phyloP scores from a whole-genome alignment of 2,329 filamentous ascomycete genomes.

The Teratosphaeria epicoccoides region DNA sequence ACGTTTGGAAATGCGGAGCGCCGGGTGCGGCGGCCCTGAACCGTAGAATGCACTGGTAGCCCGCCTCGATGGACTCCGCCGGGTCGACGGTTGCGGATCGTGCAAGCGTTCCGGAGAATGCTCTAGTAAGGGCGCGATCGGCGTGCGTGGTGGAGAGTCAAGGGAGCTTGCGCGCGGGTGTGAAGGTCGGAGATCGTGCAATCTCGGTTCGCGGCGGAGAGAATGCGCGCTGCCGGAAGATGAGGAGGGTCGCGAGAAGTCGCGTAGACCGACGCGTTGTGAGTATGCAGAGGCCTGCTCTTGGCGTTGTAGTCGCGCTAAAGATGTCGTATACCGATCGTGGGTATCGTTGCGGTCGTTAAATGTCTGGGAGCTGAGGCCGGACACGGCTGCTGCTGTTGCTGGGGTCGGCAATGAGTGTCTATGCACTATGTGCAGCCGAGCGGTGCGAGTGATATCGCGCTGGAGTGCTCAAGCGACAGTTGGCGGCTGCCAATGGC shows the following conservation, averaged over 20 bases:
- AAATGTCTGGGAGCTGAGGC: constrained; percentile 30
- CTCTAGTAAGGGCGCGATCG: constrained; percentile 1
- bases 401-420: neutral
- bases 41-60: constrained; percentile 23
- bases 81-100: constrained; percentile 18
- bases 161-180: constrained; percentile 35
- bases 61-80: constrained; percentile 24
- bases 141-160: constrained; percentile 25
- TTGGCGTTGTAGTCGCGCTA: constrained; percentile 38
- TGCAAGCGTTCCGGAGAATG: constrained; percentile 5
- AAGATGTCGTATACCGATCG: constrained; percentile 44
- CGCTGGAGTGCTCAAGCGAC: neutral
- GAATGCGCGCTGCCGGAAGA: constrained; percentile 42
- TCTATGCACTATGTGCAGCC: neutral
- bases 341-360: constrained; percentile 45
- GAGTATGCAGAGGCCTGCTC: constrained; percentile 30
- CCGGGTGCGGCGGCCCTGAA: constrained; percentile 39
- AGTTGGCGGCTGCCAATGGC: constrained; percentile 6
- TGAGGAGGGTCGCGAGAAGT: constrained; percentile 40
- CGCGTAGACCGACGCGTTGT: constrained; percentile 17
- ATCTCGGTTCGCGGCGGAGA: constrained; percentile 44
- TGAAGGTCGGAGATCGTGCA: constrained; percentile 34
- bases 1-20: constrained; percentile 64
- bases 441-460: neutral
- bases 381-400: constrained; percentile 32